These are phyloP conservation scores for Aspergillus indologenus DNA, from an alignment of 495 filamentous ascomycete genomes.

Conservation along the genomic window DNA sequence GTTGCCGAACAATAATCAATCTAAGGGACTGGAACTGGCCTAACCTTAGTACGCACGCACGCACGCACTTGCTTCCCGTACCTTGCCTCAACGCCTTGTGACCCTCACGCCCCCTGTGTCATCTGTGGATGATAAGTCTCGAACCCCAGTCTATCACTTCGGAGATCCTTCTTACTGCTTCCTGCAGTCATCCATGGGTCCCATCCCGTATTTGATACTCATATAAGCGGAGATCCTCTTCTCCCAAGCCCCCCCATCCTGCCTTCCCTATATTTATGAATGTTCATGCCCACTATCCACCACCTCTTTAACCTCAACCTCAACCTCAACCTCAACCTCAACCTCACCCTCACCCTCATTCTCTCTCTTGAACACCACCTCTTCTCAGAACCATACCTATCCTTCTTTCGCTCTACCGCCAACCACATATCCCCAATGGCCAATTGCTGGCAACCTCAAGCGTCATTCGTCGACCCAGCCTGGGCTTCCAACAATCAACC, in stretches of 20 bases:
- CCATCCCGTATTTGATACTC: constrained; percentile 20
- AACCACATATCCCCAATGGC: constrained; percentile 27
- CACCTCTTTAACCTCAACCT: not conserved
- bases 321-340: not conserved
- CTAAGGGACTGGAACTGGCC: constrained; percentile 10
- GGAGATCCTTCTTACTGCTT: constrained; percentile 21
- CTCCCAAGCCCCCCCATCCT: constrained; percentile 4
- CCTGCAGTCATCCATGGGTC: constrained; percentile 24
- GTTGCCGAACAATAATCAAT: constrained; percentile 10
- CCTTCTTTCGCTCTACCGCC: not conserved
- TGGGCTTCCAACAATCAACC: constrained; percentile 26
- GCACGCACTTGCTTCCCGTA: constrained; percentile 20
- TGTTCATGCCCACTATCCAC: not conserved
- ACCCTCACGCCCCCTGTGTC: constrained; percentile 24
- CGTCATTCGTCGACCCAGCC: constrained; percentile 31
- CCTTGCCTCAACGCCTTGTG: constrained; percentile 28
- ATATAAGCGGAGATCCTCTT: constrained; percentile 15
- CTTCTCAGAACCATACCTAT: not conserved
- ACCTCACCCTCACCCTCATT: constrained; percentile 3
- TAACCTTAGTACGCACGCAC: constrained; percentile 3
- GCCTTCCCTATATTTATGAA: not conserved
- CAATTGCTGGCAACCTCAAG: constrained; percentile 31
- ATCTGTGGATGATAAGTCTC: constrained; percentile 21
- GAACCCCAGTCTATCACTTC: constrained; percentile 17
- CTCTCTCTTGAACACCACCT: constrained; percentile 2